A percentile compares a stretch with the other conserved stretches of the same genome.
Evolutionary conservation across 1,139 yeast genomes (phyloP).

Genomic region (Geotrichum restrictum): DNA sequence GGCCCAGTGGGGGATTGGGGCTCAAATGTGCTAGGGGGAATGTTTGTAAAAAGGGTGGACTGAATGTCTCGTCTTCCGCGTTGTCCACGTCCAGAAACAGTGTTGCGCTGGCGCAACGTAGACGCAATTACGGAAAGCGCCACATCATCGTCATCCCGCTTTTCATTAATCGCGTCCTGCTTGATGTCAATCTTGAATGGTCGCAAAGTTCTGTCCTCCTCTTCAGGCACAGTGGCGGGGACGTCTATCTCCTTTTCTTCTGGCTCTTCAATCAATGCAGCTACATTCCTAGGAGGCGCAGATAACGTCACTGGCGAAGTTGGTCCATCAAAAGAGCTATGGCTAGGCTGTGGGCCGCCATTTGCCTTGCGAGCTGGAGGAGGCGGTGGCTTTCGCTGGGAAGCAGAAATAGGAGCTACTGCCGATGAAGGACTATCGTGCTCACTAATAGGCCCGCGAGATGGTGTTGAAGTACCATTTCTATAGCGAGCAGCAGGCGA

Average conservation of each 20-base stretch:
- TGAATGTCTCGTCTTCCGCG: slow-evolving; percentile 49
- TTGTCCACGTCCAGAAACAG: slow-evolving; percentile 32
- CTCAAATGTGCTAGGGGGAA: slow-evolving; percentile 39
- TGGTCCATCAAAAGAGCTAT: slow-evolving; percentile 9
- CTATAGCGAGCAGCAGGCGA: slow-evolving; percentile 6
- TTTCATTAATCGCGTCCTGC: slow-evolving; percentile 38
- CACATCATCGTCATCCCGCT: slow-evolving; percentile 32
- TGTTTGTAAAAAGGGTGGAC: slow-evolving; percentile 53
- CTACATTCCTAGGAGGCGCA: slow-evolving; percentile 14
- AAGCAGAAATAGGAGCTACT: not conserved
- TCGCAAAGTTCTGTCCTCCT: slow-evolving; percentile 21
- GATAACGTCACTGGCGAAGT: slow-evolving; percentile 13
- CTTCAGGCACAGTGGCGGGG: slow-evolving; percentile 22
- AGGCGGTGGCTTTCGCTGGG: slow-evolving; percentile 48
- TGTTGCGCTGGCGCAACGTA: slow-evolving; percentile 33
- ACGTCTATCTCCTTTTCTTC: slow-evolving; percentile 14
- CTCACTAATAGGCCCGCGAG: slow-evolving; percentile 3
- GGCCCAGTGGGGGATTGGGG: slow-evolving; percentile 10
- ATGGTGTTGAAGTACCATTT: not conserved
- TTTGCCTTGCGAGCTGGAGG: slow-evolving; percentile 63
- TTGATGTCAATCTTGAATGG: slow-evolving; percentile 34
- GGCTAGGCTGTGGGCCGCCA: slow-evolving; percentile 18
- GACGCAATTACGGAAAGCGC: slow-evolving; percentile 36
- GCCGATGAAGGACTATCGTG: slow-evolving; percentile 3
- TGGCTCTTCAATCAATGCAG: not conserved